These are phyloP conservation scores for Nemania bipapillata DNA, from an alignment of 2,329 filamentous ascomycete genomes.

Conservation along the genomic window DNA sequence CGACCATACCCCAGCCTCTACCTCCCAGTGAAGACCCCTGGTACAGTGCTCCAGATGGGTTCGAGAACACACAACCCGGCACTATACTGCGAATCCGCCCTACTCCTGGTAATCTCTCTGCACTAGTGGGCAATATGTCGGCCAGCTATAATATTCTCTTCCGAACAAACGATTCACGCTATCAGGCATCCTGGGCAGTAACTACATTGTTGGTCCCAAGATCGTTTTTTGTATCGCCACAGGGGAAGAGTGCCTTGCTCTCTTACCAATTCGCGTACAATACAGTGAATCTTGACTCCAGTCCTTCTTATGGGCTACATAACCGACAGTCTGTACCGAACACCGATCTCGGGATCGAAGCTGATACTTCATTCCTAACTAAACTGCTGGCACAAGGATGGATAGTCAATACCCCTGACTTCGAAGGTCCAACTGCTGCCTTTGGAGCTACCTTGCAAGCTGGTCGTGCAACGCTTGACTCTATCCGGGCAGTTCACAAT, in stretches of 20 bases:
- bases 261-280: slow-evolving; percentile 57
- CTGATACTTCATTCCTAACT: slow-evolving; percentile 44
- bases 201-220: slow-evolving; percentile 50
- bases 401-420: slow-evolving; percentile 61
- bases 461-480: slow-evolving; percentile 40
- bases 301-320: slow-evolving; percentile 51
- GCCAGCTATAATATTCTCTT: slow-evolving; percentile 54
- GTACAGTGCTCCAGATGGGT: slow-evolving; percentile 49
- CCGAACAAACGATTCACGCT: slow-evolving; percentile 52
- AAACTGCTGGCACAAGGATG: slow-evolving; percentile 57
- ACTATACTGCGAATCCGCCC: slow-evolving; percentile 48
- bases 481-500: slow-evolving; percentile 36
- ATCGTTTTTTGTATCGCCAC: not conserved
- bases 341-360: slow-evolving; percentile 28
- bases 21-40: slow-evolving; percentile 50
- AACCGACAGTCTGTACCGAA: slow-evolving; percentile 1
- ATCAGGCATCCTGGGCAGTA: slow-evolving; percentile 54
- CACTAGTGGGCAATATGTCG: slow-evolving; percentile 14
- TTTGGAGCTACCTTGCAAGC: slow-evolving; percentile 38
- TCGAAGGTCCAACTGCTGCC: slow-evolving; percentile 56
- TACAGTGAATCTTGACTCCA: slow-evolving; percentile 53
- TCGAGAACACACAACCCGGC: slow-evolving; percentile 46
- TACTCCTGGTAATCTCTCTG: slow-evolving; percentile 45
- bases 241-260: slow-evolving; percentile 45
- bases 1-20: slow-evolving; percentile 26